These are phyloP conservation scores for Pachysolen tannophilus DNA, from an alignment of 805 yeast species.

Conservation along the genomic window DNA sequence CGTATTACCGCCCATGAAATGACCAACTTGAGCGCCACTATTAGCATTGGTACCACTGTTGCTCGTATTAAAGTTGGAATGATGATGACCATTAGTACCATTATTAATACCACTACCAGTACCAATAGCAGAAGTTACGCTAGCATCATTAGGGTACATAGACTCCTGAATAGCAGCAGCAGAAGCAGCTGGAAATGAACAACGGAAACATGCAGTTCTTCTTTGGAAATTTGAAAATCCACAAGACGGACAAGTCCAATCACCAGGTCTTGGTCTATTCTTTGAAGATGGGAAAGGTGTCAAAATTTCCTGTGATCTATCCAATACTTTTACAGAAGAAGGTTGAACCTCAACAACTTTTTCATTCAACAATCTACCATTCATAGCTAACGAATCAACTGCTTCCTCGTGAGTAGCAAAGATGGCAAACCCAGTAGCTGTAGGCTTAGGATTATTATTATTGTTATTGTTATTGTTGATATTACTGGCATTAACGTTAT, in stretches of 20 bases:
- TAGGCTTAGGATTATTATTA: constrained; percentile 34
- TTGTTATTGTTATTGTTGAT: neutral
- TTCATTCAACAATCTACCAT: constrained; percentile 69
- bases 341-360: constrained; percentile 80
- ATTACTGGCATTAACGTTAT: constrained; percentile 2
- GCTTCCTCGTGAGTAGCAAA: constrained; percentile 86
- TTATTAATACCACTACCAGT: neutral
- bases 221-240: constrained; percentile 93
- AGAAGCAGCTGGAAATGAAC: constrained; percentile 78
- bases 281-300: constrained; percentile 79
- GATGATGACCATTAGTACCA: neutral
- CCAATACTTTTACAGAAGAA: constrained; percentile 69
- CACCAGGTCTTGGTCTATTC: constrained; percentile 92
- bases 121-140: constrained; percentile 2
- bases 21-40: too few species aligned
- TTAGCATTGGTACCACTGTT: too few species aligned
- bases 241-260: constrained; percentile 97
- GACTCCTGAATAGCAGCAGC: constrained; percentile 64
- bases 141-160: constrained; percentile 25
- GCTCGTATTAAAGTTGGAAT: too few species aligned
- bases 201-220: constrained; percentile 88
- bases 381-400: constrained; percentile 64
- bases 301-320: constrained; percentile 72
- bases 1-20: too few species aligned
- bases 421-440: constrained; percentile 74